These are phyloP conservation scores for Allium cepa DNA, from an alignment of 106 monocot genomes.

Conservation along the genomic window DNA sequence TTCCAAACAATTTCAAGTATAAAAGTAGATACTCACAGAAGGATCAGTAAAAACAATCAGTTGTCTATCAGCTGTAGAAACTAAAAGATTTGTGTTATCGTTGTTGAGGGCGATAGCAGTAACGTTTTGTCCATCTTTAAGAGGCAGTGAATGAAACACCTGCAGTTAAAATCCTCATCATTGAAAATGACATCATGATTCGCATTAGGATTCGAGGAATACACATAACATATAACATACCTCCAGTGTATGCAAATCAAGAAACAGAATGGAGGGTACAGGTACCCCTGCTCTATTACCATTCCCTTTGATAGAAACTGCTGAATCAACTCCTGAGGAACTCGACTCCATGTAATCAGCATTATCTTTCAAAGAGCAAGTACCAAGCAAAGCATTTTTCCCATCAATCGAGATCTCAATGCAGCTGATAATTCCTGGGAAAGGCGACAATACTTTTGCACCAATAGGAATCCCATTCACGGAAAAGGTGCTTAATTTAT, in stretches of 20 bases:
- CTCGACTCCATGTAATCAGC: slow-evolving; percentile 10
- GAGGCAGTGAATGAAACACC: slow-evolving; percentile 63
- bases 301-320: slow-evolving; percentile 7
- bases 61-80: slow-evolving; percentile 84
- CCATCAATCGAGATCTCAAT: slow-evolving; percentile 79
- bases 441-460: slow-evolving; percentile 33
- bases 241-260: slow-evolving; percentile 73
- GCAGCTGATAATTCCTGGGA: slow-evolving; percentile 62
- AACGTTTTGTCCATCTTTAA: slow-evolving; percentile 69
- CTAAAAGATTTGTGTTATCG: slow-evolving; percentile 77
- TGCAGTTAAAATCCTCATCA: slow-evolving; percentile 19
- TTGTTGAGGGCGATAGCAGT: slow-evolving; percentile 60
- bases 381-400: slow-evolving; percentile 55
- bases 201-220: too few relatives aligned
- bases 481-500: slow-evolving; percentile 61
- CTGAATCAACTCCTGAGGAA: neutral
- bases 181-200: too few relatives aligned
- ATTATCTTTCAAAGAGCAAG: slow-evolving; percentile 23
- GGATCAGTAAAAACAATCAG: slow-evolving; percentile 87
- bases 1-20: too few relatives aligned
- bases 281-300: slow-evolving; percentile 28
- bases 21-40: slow-evolving; percentile 35
- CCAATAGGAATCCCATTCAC: slow-evolving; percentile 77
- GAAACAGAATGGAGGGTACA: slow-evolving; percentile 75
- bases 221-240: slow-evolving; percentile 16